Evolutionary conservation across 2,329 filamentous ascomycete species (phyloP).

Genomic region (Talaromyces sp.): DNA sequence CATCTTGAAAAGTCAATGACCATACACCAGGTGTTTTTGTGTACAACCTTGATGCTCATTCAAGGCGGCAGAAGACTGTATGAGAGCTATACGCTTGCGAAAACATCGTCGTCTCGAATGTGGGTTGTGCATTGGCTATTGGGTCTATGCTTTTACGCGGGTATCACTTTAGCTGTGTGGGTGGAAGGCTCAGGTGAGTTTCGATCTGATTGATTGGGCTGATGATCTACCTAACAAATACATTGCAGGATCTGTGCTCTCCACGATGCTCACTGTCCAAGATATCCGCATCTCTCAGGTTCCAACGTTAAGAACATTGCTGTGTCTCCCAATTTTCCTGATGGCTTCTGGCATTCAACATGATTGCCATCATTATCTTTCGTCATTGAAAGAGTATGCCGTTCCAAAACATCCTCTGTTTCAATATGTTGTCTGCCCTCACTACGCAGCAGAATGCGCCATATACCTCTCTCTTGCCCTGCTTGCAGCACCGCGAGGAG

Average conservation of each 20-base stretch:
- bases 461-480: slow-evolving; percentile 78
- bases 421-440: slow-evolving; percentile 69
- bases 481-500: slow-evolving; percentile 65
- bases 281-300: slow-evolving; percentile 38
- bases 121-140: slow-evolving; percentile 78
- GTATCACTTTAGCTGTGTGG: slow-evolving; percentile 74
- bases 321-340: slow-evolving; percentile 62
- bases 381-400: slow-evolving; percentile 73
- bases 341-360: slow-evolving; percentile 70
- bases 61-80: slow-evolving; percentile 73
- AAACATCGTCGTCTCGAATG: slow-evolving; percentile 72
- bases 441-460: slow-evolving; percentile 84
- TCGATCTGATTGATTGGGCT: neutral
- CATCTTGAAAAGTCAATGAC: slow-evolving; percentile 50
- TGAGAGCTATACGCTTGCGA: slow-evolving; percentile 65
- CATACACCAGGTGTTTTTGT: slow-evolving; percentile 59
- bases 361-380: slow-evolving; percentile 66
- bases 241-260: slow-evolving; percentile 30
- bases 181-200: slow-evolving; percentile 70
- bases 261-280: slow-evolving; percentile 31
- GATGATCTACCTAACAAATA: neutral
- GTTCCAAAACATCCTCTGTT: slow-evolving; percentile 73
- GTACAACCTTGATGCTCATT: slow-evolving; percentile 68
- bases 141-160: slow-evolving; percentile 72
- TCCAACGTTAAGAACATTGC: slow-evolving; percentile 50